A percentile compares a stretch with the other conserved stretches of the same genome.
Conservation (phyloP, 768 basidiomycete genomes). For the Trametes elegans region DNA sequence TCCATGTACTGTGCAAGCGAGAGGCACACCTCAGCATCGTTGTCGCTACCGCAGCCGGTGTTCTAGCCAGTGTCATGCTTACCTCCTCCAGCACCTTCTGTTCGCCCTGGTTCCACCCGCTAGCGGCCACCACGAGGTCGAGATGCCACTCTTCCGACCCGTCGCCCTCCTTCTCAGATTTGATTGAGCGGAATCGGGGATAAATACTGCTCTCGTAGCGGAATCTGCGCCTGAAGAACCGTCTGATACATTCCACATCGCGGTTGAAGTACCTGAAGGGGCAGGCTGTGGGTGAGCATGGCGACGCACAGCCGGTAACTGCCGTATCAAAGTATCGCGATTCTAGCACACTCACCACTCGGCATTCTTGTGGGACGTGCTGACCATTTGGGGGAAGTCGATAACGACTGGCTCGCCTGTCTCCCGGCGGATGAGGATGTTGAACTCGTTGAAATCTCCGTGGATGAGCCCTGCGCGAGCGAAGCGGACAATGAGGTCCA, state of each 20-base stretch:
- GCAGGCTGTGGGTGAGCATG: neutral
- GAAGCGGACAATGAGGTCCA: constrained; percentile 95
- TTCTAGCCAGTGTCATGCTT: constrained; percentile 23
- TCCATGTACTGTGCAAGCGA: constrained; percentile 60
- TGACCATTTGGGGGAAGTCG: constrained; percentile 99
- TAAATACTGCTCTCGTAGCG: constrained; percentile 89
- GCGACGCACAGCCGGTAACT: constrained; percentile 1
- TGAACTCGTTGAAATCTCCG: constrained; percentile 99
- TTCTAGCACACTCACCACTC: constrained; percentile 68
- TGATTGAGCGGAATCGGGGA: constrained; percentile 75
- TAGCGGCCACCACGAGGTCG: constrained; percentile 91
- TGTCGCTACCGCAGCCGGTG: constrained; percentile 23
- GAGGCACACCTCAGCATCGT: constrained; percentile 19
- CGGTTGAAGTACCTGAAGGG: constrained; percentile 91
- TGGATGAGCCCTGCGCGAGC: constrained; percentile 95
- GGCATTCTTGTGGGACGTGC: constrained; percentile 93
- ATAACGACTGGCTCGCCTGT: constrained; percentile 83
- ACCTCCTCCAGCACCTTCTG: constrained; percentile 85
- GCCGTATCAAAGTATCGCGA: neutral
- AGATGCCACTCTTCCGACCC: constrained; percentile 59
- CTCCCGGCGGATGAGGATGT: constrained; percentile 87
- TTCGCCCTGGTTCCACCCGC: constrained; percentile 86
- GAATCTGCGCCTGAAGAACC: constrained; percentile 89
- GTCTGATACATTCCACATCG: constrained; percentile 94
- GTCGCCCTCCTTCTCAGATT: constrained; percentile 37